phyloP scores from a whole-genome alignment of 768 basidiomycete genomes.

The Calocybe cyanea region DNA sequence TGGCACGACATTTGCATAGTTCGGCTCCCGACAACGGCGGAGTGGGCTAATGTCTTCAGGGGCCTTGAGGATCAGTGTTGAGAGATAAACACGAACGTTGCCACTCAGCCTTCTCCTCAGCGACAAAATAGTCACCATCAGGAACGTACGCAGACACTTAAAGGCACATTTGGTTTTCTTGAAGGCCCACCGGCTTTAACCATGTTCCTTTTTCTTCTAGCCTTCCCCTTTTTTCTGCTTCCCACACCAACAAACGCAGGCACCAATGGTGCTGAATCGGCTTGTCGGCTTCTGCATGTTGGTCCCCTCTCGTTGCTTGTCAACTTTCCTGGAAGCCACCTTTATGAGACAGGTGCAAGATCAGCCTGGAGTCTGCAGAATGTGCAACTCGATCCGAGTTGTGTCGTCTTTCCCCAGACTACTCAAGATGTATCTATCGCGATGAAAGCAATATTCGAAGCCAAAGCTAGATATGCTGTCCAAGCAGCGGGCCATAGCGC shows the following conservation, averaged over 20 bases:
- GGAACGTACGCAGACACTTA: no score
- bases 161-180: no score
- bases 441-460: conserved; percentile 33
- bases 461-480: conserved; percentile 35
- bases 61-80: no score
- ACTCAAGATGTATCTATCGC: conserved; percentile 31
- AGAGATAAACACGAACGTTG: no score
- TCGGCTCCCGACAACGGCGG: no score
- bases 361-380: conserved; percentile 34
- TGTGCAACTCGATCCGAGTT: conserved; percentile 26
- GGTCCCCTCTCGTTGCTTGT: not conserved
- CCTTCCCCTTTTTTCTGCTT: not conserved
- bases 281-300: not conserved
- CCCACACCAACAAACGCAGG: not conserved
- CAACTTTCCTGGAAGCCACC: not conserved
- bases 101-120: no score
- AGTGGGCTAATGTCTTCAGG: no score
- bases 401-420: conserved; percentile 31
- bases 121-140: no score
- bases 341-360: not conserved
- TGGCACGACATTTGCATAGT: no score
- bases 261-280: not conserved
- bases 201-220: not conserved
- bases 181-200: no score
- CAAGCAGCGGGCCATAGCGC: conserved; percentile 39